These are phyloP conservation scores for Artemisia tridentata DNA, from an alignment of 129 eudicot species.

Conservation along the genomic window DNA sequence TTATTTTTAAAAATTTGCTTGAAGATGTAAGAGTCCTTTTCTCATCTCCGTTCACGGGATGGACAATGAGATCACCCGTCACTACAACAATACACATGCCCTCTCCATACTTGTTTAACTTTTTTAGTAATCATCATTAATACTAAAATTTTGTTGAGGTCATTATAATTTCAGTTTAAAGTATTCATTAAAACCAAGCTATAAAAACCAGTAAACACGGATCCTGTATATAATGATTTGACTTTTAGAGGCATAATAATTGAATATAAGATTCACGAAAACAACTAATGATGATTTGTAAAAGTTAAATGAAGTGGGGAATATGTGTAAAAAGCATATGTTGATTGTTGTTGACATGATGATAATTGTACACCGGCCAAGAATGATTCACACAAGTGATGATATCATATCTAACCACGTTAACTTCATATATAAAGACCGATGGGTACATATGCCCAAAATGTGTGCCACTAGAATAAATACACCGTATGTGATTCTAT, in stretches of 20 bases:
- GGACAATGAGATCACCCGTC: conserved; percentile 17
- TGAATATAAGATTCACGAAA: conserved; percentile 16
- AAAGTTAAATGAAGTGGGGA: conserved; percentile 28
- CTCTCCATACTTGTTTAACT: conserved; percentile 16
- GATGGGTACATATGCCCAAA: too few species aligned
- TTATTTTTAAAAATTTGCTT: neutral
- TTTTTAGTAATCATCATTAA: neutral
- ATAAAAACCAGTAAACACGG: neutral
- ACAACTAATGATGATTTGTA: conserved; percentile 18
- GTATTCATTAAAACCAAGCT: neutral
- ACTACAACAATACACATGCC: conserved; percentile 14
- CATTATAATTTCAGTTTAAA: neutral
- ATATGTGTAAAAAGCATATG: conserved; percentile 19
- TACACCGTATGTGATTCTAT: too few species aligned
- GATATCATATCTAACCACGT: too few species aligned
- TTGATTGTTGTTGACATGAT: conserved; percentile 29
- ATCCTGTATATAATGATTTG: conserved; percentile 17
- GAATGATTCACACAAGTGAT: too few species aligned
- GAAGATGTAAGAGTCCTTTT: conserved; percentile 16
- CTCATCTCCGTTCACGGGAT: conserved; percentile 11
- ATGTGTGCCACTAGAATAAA: too few species aligned
- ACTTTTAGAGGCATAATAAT: conserved; percentile 12
- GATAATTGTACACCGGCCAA: conserved; percentile 19
- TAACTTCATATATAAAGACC: too few species aligned
- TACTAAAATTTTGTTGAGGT: neutral